Evolutionary conservation across 441 rosid species (phyloP).

Genomic region (Pelargonium cotyledonis): DNA sequence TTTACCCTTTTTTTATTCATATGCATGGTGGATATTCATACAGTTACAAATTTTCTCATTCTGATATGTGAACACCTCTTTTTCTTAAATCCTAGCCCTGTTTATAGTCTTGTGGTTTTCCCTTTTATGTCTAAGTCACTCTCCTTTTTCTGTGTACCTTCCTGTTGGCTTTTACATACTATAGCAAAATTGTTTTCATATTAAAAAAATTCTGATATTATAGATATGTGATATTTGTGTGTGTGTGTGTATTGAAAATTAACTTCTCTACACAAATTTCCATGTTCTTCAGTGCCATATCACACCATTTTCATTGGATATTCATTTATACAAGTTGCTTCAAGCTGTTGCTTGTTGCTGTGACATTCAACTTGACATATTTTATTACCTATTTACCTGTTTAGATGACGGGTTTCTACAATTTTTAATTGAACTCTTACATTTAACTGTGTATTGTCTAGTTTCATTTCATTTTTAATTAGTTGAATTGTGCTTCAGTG

Average conservation of each 20-base stretch:
- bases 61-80: background rate
- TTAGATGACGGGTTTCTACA: background rate
- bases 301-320: no score
- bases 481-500: background rate
- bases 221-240: background rate
- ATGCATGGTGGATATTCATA: background rate
- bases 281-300: no score
- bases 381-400: background rate
- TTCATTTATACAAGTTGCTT: no score
- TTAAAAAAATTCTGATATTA: no score
- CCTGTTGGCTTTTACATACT: no score
- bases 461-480: conserved; percentile 4
- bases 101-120: background rate
- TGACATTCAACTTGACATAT: conserved; percentile 17
- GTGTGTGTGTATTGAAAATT: background rate
- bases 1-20: background rate
- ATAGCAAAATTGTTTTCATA: no score
- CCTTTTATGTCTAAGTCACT: background rate
- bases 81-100: background rate
- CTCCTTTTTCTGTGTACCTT: no score
- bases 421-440: background rate
- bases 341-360: conserved; percentile 39
- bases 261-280: no score
- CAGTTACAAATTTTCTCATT: background rate
- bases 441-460: background rate